Evolutionary conservation across 2,329 filamentous ascomycete species (phyloP).

Genomic region (Daldinia sp.): DNA sequence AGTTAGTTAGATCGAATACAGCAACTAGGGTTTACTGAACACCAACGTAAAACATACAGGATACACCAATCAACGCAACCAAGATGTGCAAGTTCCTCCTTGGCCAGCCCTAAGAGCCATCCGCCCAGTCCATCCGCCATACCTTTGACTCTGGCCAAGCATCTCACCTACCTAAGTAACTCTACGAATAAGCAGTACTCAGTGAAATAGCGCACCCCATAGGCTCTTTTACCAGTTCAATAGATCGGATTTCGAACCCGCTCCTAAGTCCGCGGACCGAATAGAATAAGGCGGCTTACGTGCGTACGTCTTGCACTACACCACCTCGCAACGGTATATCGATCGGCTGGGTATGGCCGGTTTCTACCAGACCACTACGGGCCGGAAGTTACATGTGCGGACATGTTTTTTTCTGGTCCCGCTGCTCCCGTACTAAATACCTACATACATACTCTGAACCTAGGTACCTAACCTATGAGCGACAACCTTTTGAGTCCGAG

Average conservation of each 20-base stretch:
- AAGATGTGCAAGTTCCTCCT: no score
- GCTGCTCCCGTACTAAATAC: no score
- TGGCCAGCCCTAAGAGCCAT: no score
- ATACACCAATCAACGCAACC: no score
- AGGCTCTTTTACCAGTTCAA: neutral
- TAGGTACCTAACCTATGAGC: neutral
- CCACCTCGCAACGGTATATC: neutral
- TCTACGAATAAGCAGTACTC: neutral
- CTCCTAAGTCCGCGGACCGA: neutral
- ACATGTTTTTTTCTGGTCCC: neutral
- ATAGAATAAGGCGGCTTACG: neutral
- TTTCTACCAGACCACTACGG: neutral
- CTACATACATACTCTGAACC: no score
- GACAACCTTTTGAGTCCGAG: neutral
- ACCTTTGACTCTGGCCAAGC: no score
- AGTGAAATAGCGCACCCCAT: neutral
- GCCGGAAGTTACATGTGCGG: neutral
- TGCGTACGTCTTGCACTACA: neutral
- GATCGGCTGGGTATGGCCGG: neutral
- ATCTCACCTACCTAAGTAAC: no score
- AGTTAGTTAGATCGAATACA: neutral
- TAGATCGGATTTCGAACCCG: neutral
- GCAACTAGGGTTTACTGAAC: no score
- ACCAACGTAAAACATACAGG: neutral
- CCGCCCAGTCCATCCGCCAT: no score